Evolutionary conservation across 202 grass and related monocot genomes (phyloP).

Genomic region (Eragrostis tef): DNA sequence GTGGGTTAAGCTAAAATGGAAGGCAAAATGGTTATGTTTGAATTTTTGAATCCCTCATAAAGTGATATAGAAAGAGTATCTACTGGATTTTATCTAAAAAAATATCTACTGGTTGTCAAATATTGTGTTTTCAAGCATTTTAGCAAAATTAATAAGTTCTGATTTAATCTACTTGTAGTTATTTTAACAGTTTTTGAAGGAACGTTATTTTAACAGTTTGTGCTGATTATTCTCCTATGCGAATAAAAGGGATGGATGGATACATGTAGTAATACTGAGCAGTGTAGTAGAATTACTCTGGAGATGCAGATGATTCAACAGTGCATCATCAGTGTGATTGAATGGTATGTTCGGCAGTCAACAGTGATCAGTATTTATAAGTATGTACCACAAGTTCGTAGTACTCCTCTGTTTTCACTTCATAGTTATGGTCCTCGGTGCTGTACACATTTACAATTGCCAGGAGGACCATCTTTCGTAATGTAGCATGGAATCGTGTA

Average conservation of each 20-base stretch:
- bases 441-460: constrained; percentile 35
- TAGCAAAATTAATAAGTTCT: no score
- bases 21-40: no score
- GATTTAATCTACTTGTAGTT: no score
- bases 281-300: background rate
- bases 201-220: no score
- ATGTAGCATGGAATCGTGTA: constrained; percentile 42
- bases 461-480: constrained; percentile 51
- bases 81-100: no score
- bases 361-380: background rate
- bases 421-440: background rate
- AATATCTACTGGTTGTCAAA: no score
- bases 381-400: background rate
- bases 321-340: constrained; percentile 3
- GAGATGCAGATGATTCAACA: background rate
- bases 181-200: no score
- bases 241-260: background rate
- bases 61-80: no score
- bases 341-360: constrained; percentile 7
- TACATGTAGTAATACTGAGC: background rate
- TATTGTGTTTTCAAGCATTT: no score
- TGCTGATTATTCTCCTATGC: no score
- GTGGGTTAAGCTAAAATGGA: no score
- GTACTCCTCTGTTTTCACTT: background rate
- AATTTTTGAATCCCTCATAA: no score